These are phyloP conservation scores for Thymus mandschuricus DNA, from an alignment of 257 asterid genomes.

Conservation along the genomic window DNA sequence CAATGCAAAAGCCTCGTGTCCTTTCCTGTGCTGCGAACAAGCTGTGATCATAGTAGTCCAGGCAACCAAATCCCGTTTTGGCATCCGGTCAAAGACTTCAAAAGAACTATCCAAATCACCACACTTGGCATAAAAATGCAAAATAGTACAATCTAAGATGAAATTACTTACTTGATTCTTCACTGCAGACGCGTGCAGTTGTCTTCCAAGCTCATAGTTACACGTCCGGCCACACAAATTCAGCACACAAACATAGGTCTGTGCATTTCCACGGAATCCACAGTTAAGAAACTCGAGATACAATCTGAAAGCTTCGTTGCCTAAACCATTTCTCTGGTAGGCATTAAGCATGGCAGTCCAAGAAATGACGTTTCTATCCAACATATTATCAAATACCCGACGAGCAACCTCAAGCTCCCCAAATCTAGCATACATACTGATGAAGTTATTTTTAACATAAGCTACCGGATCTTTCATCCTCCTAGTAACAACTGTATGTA, in stretches of 20 bases:
- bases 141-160: slow-evolving; percentile 63
- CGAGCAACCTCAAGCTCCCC: slow-evolving; percentile 68
- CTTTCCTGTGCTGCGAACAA: slow-evolving; percentile 65
- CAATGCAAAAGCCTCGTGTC: slow-evolving; percentile 57
- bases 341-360: slow-evolving; percentile 98
- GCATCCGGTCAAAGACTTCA: slow-evolving; percentile 57
- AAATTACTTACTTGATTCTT: slow-evolving; percentile 58
- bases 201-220: slow-evolving; percentile 75
- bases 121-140: slow-evolving; percentile 71
- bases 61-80: slow-evolving; percentile 63
- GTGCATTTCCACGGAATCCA: slow-evolving; percentile 61
- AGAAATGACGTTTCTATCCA: slow-evolving; percentile 70
- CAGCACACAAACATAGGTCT: slow-evolving; percentile 72
- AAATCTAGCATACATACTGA: slow-evolving; percentile 50
- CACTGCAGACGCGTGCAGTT: slow-evolving; percentile 61
- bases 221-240: slow-evolving; percentile 56
- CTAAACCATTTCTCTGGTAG: slow-evolving; percentile 58
- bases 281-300: slow-evolving; percentile 53
- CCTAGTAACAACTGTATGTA: slow-evolving; percentile 58
- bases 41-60: slow-evolving; percentile 94
- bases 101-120: slow-evolving; percentile 66
- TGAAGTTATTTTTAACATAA: slow-evolving; percentile 66
- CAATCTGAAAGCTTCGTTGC: slow-evolving; percentile 51
- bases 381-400: slow-evolving; percentile 74
- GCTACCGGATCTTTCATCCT: slow-evolving; percentile 29